These are phyloP conservation scores for Lasiodiplodia sp. DNA, from an alignment of 2,329 filamentous ascomycete genomes.

Conservation along the genomic window DNA sequence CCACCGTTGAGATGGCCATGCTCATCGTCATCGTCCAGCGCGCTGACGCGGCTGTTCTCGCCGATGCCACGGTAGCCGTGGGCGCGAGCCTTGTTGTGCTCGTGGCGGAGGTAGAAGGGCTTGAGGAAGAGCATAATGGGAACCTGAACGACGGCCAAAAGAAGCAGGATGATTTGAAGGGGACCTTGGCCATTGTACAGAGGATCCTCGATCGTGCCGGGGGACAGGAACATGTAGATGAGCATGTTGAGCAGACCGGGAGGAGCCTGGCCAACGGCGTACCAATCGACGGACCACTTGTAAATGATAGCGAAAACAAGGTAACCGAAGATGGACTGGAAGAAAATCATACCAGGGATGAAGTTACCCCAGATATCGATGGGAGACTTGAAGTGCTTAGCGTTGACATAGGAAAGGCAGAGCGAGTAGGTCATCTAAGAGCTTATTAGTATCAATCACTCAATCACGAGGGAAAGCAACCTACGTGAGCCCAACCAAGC, in stretches of 20 bases:
- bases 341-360: conserved; percentile 98
- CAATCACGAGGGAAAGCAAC: conserved; percentile 32
- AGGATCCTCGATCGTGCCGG: conserved; percentile 74
- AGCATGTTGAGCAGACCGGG: conserved; percentile 97
- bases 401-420: conserved; percentile 91
- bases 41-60: conserved; percentile 86
- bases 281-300: conserved; percentile 96
- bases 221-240: conserved; percentile 98
- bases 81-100: conserved; percentile 88
- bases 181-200: conserved; percentile 79
- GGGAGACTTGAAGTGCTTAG: conserved; percentile 89
- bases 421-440: conserved; percentile 92
- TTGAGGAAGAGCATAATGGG: conserved; percentile 93
- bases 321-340: conserved; percentile 98
- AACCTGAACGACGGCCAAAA: conserved; percentile 85
- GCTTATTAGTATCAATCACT: conserved; percentile 17
- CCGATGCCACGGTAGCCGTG: conserved; percentile 93
- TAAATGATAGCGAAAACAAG: conserved; percentile 92
- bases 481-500: conserved; percentile 86
- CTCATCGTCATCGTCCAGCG: conserved; percentile 83
- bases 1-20: conserved; percentile 64
- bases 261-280: conserved; percentile 68
- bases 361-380: conserved; percentile 99
- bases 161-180: conserved; percentile 79
- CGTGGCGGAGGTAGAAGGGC: conserved; percentile 91